Conservation (phyloP, 2,329 filamentous ascomycete species). For the Tolypocladium guangdongense region DNA sequence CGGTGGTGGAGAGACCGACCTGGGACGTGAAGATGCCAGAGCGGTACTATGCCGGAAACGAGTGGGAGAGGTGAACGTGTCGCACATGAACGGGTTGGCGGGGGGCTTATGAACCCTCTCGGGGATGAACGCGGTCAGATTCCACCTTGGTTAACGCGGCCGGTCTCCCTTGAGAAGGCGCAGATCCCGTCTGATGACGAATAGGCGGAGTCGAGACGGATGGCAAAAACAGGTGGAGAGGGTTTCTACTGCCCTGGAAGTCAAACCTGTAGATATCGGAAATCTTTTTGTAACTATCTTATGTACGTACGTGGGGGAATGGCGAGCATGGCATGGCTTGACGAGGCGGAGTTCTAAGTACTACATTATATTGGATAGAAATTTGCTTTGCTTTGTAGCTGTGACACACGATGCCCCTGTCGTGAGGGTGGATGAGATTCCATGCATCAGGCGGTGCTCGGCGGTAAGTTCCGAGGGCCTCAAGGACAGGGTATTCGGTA, state of each 20-base stretch:
- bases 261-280: background rate
- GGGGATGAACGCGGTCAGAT: background rate
- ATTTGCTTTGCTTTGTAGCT: background rate
- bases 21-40: slow-evolving; percentile 74
- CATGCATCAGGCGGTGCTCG: background rate
- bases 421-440: background rate
- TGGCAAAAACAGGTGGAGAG: background rate
- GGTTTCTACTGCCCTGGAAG: background rate
- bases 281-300: background rate
- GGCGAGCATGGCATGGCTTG: background rate
- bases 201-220: background rate
- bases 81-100: background rate
- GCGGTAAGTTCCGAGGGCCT: background rate
- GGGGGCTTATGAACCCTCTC: background rate
- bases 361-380: background rate
- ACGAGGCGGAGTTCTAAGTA: background rate
- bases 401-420: background rate
- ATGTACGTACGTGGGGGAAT: background rate
- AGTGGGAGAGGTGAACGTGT: slow-evolving; percentile 31
- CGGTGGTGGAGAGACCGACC: slow-evolving; percentile 74
- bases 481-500: background rate
- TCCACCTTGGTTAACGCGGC: too few relatives aligned
- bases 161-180: background rate
- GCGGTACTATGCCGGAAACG: slow-evolving; percentile 51
- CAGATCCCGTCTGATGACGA: background rate